These are phyloP conservation scores for Oldenlandia corymbosa DNA, from an alignment of 257 asterid species.

Conservation along the genomic window DNA sequence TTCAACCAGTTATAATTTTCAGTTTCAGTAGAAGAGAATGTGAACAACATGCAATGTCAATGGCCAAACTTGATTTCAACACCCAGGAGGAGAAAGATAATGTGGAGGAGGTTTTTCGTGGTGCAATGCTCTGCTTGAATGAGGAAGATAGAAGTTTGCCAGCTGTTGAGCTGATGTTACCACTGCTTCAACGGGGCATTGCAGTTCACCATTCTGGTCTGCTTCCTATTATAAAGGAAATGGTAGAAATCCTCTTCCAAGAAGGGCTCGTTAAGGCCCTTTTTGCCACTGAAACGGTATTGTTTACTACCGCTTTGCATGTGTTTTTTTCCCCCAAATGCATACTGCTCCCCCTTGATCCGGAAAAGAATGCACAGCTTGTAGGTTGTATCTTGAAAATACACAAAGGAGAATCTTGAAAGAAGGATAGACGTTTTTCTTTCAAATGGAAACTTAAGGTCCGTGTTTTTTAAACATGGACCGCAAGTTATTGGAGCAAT, in stretches of 20 bases:
- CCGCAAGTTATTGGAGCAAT: background rate
- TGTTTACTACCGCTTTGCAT: background rate
- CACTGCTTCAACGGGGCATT: constrained; percentile 92
- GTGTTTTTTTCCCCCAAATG: background rate
- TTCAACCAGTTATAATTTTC: constrained; percentile 94
- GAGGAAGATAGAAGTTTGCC: constrained; percentile 95
- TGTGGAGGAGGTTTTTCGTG: constrained; percentile 81
- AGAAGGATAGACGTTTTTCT: background rate
- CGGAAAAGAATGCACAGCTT: background rate
- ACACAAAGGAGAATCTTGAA: background rate
- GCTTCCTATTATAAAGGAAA: constrained; percentile 93
- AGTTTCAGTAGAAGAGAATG: constrained; percentile 99
- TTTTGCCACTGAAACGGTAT: constrained; percentile 98
- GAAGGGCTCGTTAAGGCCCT: constrained; percentile 98
- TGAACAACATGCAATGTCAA: constrained; percentile 97
- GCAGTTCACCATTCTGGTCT: constrained; percentile 99
- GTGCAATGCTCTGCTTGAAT: constrained; percentile 73
- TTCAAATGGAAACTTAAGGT: background rate
- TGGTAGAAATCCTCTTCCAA: constrained; percentile 95
- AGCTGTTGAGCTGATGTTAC: constrained; percentile 93
- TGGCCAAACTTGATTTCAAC: constrained; percentile 94
- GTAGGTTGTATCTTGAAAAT: background rate
- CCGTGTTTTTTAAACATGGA: background rate
- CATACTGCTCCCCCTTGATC: background rate
- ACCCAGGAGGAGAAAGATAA: constrained; percentile 73